Evolutionary conservation across 2,329 filamentous ascomycete genomes (phyloP).

Genomic region (Fusarium veterinarium): DNA sequence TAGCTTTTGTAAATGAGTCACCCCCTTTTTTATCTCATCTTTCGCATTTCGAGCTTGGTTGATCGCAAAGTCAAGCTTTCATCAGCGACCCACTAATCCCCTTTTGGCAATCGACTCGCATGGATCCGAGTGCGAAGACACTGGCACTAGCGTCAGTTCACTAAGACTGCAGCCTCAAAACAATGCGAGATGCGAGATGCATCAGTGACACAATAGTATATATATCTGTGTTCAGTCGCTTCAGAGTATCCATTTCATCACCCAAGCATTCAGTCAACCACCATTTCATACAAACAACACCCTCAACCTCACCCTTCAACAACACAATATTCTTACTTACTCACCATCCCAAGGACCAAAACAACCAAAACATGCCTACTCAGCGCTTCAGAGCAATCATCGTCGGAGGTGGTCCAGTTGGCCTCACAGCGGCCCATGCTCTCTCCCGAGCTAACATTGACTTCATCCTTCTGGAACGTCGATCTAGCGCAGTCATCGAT

Average conservation of each 20-base stretch:
- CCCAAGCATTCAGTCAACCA: neutral
- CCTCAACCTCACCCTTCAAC: neutral
- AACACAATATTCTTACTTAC: neutral
- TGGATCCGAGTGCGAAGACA: constrained; percentile 19
- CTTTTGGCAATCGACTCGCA: neutral
- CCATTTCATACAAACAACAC: neutral
- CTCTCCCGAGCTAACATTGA: constrained; percentile 49
- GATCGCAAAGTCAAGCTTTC: neutral
- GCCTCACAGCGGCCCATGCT: constrained; percentile 44
- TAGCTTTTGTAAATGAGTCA: neutral
- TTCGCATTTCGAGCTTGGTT: neutral
- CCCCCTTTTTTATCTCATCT: neutral
- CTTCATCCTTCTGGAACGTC: constrained; percentile 53
- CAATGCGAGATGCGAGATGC: neutral
- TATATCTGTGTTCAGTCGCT: neutral
- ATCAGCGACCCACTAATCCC: neutral
- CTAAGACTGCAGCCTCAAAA: neutral
- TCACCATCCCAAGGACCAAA: neutral
- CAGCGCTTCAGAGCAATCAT: constrained; percentile 40
- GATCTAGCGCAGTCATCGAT: constrained; percentile 43
- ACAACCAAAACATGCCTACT: neutral
- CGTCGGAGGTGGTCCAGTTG: constrained; percentile 45
- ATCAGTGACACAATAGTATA: neutral
- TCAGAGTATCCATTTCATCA: neutral
- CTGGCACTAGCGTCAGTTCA: neutral